Percentiles rank a stretch among this genome's conserved stretches.
phyloP scores from a whole-genome alignment of 805 yeast genomes.

The Metschnikowia continentalis region DNA sequence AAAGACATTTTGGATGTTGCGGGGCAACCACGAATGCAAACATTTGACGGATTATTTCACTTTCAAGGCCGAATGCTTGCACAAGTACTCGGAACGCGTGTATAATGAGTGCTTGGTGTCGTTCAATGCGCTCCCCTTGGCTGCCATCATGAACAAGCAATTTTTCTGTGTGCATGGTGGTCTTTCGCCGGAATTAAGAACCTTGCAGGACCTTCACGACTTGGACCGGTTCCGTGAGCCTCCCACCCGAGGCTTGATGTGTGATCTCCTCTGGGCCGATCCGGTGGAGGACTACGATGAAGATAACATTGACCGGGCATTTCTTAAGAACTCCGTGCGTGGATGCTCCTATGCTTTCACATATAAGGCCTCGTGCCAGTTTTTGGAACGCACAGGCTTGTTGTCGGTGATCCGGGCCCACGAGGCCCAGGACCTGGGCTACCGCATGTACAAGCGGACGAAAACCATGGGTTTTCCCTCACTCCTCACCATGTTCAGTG shows the following conservation, averaged over 20 bases:
- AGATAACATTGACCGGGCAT: constrained; percentile 42
- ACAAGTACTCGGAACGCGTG: constrained; percentile 64
- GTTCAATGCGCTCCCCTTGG: constrained; percentile 84
- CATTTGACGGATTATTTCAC: constrained; percentile 94
- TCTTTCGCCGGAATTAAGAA: constrained; percentile 74
- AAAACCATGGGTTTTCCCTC: constrained; percentile 84
- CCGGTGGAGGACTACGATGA: constrained; percentile 87
- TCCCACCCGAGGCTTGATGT: constrained; percentile 89
- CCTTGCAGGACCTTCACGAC: constrained; percentile 61
- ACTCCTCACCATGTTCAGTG: constrained; percentile 85
- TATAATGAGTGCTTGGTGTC: constrained; percentile 74
- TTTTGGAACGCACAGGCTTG: constrained; percentile 71
- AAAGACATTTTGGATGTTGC: constrained; percentile 66
- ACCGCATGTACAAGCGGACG: constrained; percentile 87
- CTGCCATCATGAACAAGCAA: constrained; percentile 90
- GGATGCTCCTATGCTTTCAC: constrained; percentile 93
- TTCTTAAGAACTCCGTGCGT: constrained; percentile 66
- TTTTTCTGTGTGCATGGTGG: constrained; percentile 98
- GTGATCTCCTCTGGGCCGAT: constrained; percentile 95
- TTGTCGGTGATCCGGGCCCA: constrained; percentile 91
- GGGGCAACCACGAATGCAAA: constrained; percentile 94
- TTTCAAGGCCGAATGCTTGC: constrained; percentile 83
- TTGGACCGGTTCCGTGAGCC: constrained; percentile 86
- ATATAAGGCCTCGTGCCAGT: constrained; percentile 74
- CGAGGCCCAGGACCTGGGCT: constrained; percentile 97